phyloP scores from a whole-genome alignment of 805 yeast genomes.

The Saccharomycopsis selenospora region DNA sequence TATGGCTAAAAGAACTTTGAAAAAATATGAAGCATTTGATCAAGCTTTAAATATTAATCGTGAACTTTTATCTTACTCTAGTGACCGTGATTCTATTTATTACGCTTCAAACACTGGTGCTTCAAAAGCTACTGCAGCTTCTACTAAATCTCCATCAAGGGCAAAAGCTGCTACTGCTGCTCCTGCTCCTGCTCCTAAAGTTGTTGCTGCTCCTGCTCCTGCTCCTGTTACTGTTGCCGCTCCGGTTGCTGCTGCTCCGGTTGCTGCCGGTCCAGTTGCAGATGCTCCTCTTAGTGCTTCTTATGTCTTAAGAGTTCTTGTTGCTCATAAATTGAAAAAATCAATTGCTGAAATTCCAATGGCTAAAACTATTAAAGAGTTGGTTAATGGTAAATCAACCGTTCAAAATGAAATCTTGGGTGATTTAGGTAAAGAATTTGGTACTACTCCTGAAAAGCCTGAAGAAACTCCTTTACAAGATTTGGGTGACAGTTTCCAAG shows the following conservation, averaged over 20 bases:
- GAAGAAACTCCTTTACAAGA: slow-evolving; percentile 96
- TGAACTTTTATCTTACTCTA: slow-evolving; percentile 91
- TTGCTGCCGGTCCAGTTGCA: slow-evolving; percentile 64
- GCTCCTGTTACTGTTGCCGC: slow-evolving; percentile 22
- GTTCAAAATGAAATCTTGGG: slow-evolving; percentile 98
- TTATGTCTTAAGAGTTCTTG: slow-evolving; percentile 76
- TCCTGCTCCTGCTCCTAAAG: slow-evolving; percentile 24
- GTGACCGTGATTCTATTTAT: slow-evolving; percentile 93
- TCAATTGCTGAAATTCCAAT: slow-evolving; percentile 76
- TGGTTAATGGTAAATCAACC: slow-evolving; percentile 97
- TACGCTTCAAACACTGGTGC: slow-evolving; percentile 69
- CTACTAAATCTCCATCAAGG: slow-evolving; percentile 25
- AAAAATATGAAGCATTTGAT: slow-evolving; percentile 95
- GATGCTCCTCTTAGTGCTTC: slow-evolving; percentile 88
- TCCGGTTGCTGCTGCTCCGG: slow-evolving; percentile 27
- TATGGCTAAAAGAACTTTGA: slow-evolving; percentile 96
- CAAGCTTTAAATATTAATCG: slow-evolving; percentile 84
- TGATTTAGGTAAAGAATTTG: slow-evolving; percentile 97
- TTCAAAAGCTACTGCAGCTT: slow-evolving; percentile 40
- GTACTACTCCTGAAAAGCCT: slow-evolving; percentile 96
- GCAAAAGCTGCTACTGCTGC: slow-evolving; percentile 26
- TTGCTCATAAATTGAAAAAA: slow-evolving; percentile 94
- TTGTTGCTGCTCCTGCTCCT: slow-evolving; percentile 30
- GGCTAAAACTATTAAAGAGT: slow-evolving; percentile 90
- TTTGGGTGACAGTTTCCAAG: slow-evolving; percentile 93